Base-by-base conservation (phyloP, 2,329 filamentous ascomycete species). In the Neurospora crassa region DNA sequence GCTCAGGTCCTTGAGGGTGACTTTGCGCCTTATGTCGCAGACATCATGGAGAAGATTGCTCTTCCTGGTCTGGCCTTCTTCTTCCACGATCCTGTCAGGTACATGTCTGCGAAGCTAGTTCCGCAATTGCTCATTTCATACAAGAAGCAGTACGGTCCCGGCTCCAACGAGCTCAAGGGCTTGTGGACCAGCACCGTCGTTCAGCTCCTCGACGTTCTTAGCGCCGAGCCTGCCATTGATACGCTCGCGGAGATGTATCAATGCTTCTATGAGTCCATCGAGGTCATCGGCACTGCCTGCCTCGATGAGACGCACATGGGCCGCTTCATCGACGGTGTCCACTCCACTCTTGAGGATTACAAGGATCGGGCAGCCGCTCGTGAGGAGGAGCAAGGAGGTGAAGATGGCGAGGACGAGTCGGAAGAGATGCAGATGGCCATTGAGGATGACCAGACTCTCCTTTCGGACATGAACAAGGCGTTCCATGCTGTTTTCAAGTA, bases 401-500 rank as follows among this genome's bases (percentile, higher is more conserved):
- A 96, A 70, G 95, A 98, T 71, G 94, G 91, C 18, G 95, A 97
- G 75, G 94, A 97, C 77, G 69, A 96, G 72, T 91, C 91, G 18
- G 92, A 97, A 76, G 95, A 97, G 69, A 88, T 91, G 67, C 86
- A 96, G 41, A 91, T 96, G 76, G 96, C 95, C 14, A 94, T 99
- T 68, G 96, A 99, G 80, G 96, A 99, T 76, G 96, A 99, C 79
- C 95, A 98, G 82, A 97, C 94, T 29, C 86, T 99, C 20, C 87
- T 99, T 63, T 97, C 94, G 1, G 96, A 99, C 79, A 99, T 99
- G 96, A 99, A 99, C 88, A 99, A 99, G 85, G 95, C 96, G 0
- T 99, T 97, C 87, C 96, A 99, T 82, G 95, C 94, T 73, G 93
- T 99, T 75, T 99, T 99, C 87, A 98, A 98, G 85, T 94, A 97